phyloP scores from a whole-genome alignment of 495 filamentous ascomycete genomes.

The Penicillium egyptiacum region DNA sequence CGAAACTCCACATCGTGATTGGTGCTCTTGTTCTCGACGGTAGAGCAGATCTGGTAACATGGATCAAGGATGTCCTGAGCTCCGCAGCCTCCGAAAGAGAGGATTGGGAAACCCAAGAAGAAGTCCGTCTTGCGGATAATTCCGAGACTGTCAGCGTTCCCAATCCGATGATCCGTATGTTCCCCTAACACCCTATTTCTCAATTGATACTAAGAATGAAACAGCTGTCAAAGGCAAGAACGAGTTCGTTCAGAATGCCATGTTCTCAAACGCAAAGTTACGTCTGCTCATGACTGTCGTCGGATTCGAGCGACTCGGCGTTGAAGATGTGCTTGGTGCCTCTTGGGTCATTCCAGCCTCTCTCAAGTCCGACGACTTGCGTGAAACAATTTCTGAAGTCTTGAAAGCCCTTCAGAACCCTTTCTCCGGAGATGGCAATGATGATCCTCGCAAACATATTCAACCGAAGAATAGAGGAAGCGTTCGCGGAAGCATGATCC shows the following conservation, averaged over 20 bases:
- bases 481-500: conserved; percentile 40
- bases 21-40: conserved; percentile 74
- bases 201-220: conserved; percentile 25
- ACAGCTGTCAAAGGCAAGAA: conserved; percentile 64
- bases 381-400: conserved; percentile 61
- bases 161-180: conserved; percentile 46
- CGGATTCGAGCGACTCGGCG: conserved; percentile 67
- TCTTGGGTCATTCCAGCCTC: conserved; percentile 76
- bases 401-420: conserved; percentile 72
- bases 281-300: conserved; percentile 79
- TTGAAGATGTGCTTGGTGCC: conserved; percentile 69
- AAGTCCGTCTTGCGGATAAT: conserved; percentile 51
- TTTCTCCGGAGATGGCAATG: conserved; percentile 63
- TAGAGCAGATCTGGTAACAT: conserved; percentile 70
- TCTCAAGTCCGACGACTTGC: conserved; percentile 60
- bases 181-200: background rate
- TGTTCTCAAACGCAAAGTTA: conserved; percentile 88
- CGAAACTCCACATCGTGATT: conserved; percentile 76
- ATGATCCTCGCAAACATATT: conserved; percentile 72
- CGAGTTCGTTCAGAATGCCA: conserved; percentile 65
- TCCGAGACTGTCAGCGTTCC: conserved; percentile 38
- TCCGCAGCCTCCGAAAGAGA: conserved; percentile 71
- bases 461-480: conserved; percentile 61
- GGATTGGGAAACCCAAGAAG: conserved; percentile 72
- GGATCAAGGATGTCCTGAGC: conserved; percentile 71